Percentiles rank a stretch among this genome's conserved stretches.
phyloP scores from a whole-genome alignment of 768 basidiomycete genomes.

The Russula abietina region DNA sequence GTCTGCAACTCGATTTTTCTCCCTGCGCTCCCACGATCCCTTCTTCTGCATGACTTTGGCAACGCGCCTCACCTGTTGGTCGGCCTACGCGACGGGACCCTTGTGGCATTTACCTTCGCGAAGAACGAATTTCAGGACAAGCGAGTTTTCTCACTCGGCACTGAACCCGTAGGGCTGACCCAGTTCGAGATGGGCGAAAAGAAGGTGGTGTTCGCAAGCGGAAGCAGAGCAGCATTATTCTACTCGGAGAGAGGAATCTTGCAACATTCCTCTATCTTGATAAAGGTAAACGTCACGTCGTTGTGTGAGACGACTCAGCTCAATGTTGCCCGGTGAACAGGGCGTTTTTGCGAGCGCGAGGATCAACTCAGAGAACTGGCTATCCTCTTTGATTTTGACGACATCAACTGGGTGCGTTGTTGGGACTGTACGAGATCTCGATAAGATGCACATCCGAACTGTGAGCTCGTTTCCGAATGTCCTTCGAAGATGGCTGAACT shows the following conservation, averaged over 20 bases:
- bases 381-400: constrained; percentile 53
- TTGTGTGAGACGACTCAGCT: neutral
- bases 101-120: constrained; percentile 49
- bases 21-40: constrained; percentile 40
- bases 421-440: constrained; percentile 58
- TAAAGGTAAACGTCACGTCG: constrained; percentile 45
- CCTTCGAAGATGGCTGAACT: constrained; percentile 9
- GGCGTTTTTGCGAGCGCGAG: constrained; percentile 52
- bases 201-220: constrained; percentile 61
- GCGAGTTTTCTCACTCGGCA: constrained; percentile 61
- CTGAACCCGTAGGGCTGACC: constrained; percentile 56
- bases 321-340: constrained; percentile 4
- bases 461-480: constrained; percentile 37
- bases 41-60: constrained; percentile 57
- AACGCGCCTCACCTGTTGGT: constrained; percentile 54
- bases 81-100: constrained; percentile 70
- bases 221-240: constrained; percentile 62
- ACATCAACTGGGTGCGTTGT: constrained; percentile 51
- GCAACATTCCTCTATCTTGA: constrained; percentile 60
- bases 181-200: constrained; percentile 49
- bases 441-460: constrained; percentile 76
- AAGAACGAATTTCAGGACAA: constrained; percentile 37
- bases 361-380: constrained; percentile 45
- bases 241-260: constrained; percentile 61
- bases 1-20: constrained; percentile 38